Percentiles rank a stretch among this genome's conserved stretches.
These are phyloP conservation scores for Lentinula detonsa DNA, from an alignment of 768 basidiomycete genomes.

Conservation along the genomic window DNA sequence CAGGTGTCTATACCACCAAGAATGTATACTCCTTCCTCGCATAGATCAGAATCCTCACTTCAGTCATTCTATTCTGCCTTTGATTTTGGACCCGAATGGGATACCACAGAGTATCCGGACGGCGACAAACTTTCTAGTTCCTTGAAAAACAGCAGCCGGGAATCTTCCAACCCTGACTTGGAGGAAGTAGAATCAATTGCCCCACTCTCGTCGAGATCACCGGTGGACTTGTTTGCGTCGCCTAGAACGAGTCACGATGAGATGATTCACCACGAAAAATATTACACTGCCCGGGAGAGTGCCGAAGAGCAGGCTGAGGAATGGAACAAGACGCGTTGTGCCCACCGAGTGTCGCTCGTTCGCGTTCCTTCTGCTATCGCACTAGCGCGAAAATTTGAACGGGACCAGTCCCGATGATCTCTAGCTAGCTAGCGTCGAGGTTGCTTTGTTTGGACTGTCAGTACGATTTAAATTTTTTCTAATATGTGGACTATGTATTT, in stretches of 20 bases:
- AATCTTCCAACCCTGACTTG: constrained; percentile 21
- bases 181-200: not conserved
- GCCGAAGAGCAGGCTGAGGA: constrained; percentile 75
- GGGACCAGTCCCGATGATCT: not conserved
- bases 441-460: not conserved
- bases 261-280: constrained; percentile 34
- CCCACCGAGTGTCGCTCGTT: constrained; percentile 80
- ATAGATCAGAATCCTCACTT: constrained; percentile 36
- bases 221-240: constrained; percentile 3
- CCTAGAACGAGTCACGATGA: constrained; percentile 14
- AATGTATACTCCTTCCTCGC: constrained; percentile 20
- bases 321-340: constrained; percentile 82
- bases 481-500: not conserved
- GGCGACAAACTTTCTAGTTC: constrained; percentile 27
- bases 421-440: too few species aligned
- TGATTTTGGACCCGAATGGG: constrained; percentile 49
- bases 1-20: constrained; percentile 12
- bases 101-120: constrained; percentile 25
- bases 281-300: constrained; percentile 38
- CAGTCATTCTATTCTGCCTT: constrained; percentile 69
- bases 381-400: constrained; percentile 18
- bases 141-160: constrained; percentile 25
- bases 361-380: constrained; percentile 55
- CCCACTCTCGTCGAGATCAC: not conserved
- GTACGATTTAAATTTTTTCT: not conserved